These are phyloP conservation scores for Pseudocercospora fijiensis DNA, from an alignment of 2,329 filamentous ascomycete species.

Conservation along the genomic window DNA sequence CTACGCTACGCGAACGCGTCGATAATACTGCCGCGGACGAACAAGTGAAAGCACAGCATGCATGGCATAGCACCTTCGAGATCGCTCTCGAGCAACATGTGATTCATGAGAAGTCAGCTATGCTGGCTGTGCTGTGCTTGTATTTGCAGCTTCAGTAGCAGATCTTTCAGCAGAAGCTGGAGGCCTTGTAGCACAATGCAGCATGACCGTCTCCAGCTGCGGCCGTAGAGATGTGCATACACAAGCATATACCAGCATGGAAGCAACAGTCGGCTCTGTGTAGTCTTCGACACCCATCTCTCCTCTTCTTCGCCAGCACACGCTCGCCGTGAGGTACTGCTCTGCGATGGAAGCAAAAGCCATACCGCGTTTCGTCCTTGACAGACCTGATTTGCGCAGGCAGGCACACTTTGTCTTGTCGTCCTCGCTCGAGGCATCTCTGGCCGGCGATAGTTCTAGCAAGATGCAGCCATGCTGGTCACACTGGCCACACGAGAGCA, in stretches of 20 bases:
- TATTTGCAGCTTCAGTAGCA: not conserved
- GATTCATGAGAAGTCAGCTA: not conserved
- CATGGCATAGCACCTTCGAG: not conserved
- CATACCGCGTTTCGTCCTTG: not conserved
- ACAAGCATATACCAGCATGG: not conserved
- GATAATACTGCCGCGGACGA: not conserved
- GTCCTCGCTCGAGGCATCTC: not conserved
- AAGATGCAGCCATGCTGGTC: not conserved
- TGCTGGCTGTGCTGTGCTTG: not conserved
- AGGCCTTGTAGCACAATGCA: not conserved
- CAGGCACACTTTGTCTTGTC: not conserved
- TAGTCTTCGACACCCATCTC: not conserved
- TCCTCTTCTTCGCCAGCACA: not conserved
- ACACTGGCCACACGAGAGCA: not conserved
- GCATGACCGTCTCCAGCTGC: not conserved
- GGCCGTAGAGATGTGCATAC: not conserved
- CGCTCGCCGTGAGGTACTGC: not conserved
- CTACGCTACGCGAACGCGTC: too few relatives aligned
- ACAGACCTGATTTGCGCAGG: not conserved
- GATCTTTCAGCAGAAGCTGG: not conserved
- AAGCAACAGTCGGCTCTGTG: not conserved
- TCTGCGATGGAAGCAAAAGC: not conserved
- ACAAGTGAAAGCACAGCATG: not conserved
- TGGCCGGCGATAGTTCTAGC: constrained; percentile 3
- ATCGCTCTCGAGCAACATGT: not conserved